Percentiles rank a stretch among this genome's conserved stretches.
Evolutionary conservation across 169 alveolate genomes (phyloP).

Genomic region (Amoebophrya sp.): DNA sequence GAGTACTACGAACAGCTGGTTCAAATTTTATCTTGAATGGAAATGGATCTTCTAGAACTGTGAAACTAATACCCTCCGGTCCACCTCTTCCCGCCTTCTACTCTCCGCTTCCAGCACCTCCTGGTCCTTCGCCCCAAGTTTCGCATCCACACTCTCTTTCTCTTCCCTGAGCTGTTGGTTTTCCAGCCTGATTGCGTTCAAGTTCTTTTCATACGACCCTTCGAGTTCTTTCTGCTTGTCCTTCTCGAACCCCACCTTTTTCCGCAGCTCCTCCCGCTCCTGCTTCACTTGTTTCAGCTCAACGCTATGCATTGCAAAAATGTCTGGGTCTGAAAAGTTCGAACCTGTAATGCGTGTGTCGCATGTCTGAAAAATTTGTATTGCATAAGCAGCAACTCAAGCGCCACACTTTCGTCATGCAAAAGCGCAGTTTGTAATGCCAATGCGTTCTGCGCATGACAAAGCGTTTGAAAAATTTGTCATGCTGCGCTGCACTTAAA

Average conservation of each 20-base stretch:
- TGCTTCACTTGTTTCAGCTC: neutral
- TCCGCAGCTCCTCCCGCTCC: neutral
- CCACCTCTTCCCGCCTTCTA: too few relatives aligned
- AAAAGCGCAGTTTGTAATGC: neutral
- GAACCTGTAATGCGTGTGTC: neutral
- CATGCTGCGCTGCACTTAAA: neutral
- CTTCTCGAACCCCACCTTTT: neutral
- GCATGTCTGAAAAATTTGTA: neutral
- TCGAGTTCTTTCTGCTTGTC: neutral
- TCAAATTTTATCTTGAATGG: too few relatives aligned
- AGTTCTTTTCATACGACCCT: neutral
- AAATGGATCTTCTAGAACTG: too few relatives aligned
- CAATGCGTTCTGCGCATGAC: neutral
- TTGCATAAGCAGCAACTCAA: too few relatives aligned
- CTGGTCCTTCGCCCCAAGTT: too few relatives aligned
- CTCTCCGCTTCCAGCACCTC: too few relatives aligned
- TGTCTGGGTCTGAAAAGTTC: neutral
- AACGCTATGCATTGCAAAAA: neutral
- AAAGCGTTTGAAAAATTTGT: neutral
- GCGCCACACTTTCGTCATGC: too few relatives aligned
- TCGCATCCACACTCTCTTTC: too few relatives aligned
- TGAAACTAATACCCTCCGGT: too few relatives aligned
- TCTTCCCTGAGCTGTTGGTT: neutral
- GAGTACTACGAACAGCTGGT: too few relatives aligned
- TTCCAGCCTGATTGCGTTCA: neutral